Conservation (phyloP, 495 filamentous ascomycete species). For the Aspergillus haitiensis region DNA sequence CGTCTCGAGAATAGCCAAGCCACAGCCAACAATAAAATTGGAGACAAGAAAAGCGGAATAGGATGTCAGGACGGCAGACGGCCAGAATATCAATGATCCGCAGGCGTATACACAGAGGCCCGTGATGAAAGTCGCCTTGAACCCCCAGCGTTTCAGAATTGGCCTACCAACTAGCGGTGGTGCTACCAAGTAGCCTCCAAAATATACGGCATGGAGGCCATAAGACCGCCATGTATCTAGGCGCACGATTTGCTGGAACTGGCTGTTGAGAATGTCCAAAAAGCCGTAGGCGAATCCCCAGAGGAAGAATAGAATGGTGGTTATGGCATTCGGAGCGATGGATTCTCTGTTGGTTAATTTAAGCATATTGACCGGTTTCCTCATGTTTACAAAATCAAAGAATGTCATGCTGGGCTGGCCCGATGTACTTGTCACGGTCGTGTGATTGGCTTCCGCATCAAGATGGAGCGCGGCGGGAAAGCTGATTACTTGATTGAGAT, state of each 20-base stretch:
- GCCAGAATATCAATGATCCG: constrained; percentile 71
- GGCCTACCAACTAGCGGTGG: constrained; percentile 59
- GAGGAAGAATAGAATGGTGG: constrained; percentile 78
- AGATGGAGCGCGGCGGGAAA: constrained; percentile 24
- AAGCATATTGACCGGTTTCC: constrained; percentile 74
- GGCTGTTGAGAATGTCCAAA: constrained; percentile 69
- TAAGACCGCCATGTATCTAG: constrained; percentile 51
- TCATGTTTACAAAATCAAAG: constrained; percentile 86
- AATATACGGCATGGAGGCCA: constrained; percentile 66
- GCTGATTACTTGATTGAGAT: constrained; percentile 34
- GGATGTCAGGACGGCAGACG: constrained; percentile 65
- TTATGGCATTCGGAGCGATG: constrained; percentile 57
- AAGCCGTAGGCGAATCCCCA: constrained; percentile 89
- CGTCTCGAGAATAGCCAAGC: constrained; percentile 63
- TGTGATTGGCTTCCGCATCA: constrained; percentile 35
- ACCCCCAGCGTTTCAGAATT: constrained; percentile 63
- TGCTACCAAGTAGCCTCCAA: constrained; percentile 58
- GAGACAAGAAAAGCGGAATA: constrained; percentile 64
- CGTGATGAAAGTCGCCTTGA: constrained; percentile 65
- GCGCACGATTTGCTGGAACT: constrained; percentile 51
- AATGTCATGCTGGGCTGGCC: constrained; percentile 47
- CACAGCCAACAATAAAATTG: constrained; percentile 67
- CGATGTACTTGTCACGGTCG: constrained; percentile 34
- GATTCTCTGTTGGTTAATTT: constrained; percentile 58
- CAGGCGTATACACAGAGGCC: constrained; percentile 64